Evolutionary conservation across 352 stramenopile species (phyloP), one percentile per base, ranked within the genome.

Genomic region (Globisporangium alternatum): DNA sequence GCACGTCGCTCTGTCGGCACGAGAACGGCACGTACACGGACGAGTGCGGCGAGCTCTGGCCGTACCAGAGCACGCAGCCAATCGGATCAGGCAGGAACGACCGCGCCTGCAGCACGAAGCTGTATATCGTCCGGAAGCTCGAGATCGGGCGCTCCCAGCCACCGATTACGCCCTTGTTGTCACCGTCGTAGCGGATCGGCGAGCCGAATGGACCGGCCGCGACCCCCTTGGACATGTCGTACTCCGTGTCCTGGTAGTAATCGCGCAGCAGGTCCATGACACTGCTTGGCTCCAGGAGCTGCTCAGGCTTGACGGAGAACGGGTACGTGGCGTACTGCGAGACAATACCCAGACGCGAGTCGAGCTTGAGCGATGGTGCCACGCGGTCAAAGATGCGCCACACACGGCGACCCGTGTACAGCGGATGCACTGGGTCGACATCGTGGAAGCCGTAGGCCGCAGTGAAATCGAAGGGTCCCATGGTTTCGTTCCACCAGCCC

Each of bases 371-470:
- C 15, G 90, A 96, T 22, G 89, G 87, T 35, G 87, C 85, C 19
- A 95, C 61, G 37, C 93, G 66, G 39, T 92, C 80, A 53, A 89
- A 95, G 15, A 97, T 81, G 49, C 93, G 83, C 94, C 93, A 98
- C 53, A 97, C 75, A 10, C 95, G 91, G 10, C 92, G 80, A 17
- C 85, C 86, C 0, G 78, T 86, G 69, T 91, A 95, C 30, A 95
- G 66, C 13, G 83, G 82, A 0, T 77, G 69, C n/a, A 87, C 71
- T 0, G 83, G 77, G 51, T 89, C 74, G 47, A 79, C 78, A 17
- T 89, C 80, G 2, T 64, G 73, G 51, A 31, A 57, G 3, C 52
- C 52, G 31, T 57, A 57, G 28, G 52, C 52, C 22, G 52, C 52
- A n/a, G 52, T 57, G 10, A 57, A 93, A 70, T 92, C 80, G 47